phyloP scores from a whole-genome alignment of 2,329 filamentous ascomycete species.

The Podosphaera fusca region DNA sequence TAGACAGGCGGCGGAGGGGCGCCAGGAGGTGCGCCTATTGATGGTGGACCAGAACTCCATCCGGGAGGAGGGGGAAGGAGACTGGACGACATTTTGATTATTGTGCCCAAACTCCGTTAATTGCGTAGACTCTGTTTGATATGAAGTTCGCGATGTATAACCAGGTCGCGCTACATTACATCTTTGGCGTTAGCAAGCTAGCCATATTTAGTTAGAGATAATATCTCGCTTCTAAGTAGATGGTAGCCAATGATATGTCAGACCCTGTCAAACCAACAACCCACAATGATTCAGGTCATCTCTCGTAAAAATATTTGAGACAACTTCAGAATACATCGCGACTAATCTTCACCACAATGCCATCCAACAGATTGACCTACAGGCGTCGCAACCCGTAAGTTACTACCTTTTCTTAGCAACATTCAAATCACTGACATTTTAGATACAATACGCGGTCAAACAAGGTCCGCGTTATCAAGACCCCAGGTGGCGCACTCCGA shows the following conservation, averaged over 20 bases:
- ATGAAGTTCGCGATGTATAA: not conserved
- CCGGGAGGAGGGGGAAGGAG: slow-evolving; percentile 46
- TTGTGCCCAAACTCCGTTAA: slow-evolving; percentile 9
- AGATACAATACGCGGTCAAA: slow-evolving; percentile 98
- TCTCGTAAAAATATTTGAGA: slow-evolving; percentile 3
- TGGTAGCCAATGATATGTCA: not conserved
- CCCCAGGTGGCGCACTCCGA: slow-evolving; percentile 83
- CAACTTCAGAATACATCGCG: slow-evolving; percentile 18
- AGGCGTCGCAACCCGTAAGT: slow-evolving; percentile 58
- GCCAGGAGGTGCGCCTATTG: slow-evolving; percentile 22
- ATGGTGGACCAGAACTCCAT: slow-evolving; percentile 31
- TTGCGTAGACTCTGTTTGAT: not conserved
- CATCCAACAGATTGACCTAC: slow-evolving; percentile 25
- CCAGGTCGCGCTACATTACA: not conserved
- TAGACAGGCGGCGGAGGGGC: slow-evolving; percentile 68
- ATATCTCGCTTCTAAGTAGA: not conserved
- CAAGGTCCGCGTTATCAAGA: slow-evolving; percentile 89
- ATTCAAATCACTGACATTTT: slow-evolving; percentile 4
- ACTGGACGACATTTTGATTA: slow-evolving; percentile 29
- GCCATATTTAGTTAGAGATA: not conserved
- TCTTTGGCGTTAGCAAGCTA: not conserved
- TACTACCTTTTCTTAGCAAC: not conserved
- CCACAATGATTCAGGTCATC: not conserved
- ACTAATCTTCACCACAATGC: slow-evolving; percentile 20
- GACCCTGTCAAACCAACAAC: slow-evolving; percentile 9